Conservation (phyloP, 176 grass and related monocot species). For the Juncus effusus region DNA sequence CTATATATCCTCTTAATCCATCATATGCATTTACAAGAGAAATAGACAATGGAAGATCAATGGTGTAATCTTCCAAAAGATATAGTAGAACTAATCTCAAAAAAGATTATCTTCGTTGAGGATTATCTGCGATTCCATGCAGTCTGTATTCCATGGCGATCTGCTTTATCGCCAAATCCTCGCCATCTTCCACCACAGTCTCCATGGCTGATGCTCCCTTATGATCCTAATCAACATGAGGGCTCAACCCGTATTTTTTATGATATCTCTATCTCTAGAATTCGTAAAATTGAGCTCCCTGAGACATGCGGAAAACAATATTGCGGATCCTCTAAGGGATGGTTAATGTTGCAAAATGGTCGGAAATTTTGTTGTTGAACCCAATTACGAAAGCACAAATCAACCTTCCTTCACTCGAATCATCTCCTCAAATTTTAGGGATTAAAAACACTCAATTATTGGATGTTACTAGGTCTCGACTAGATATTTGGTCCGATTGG, state of each 20-base stretch:
- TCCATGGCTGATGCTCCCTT: constrained; percentile 8
- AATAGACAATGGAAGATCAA: neutral
- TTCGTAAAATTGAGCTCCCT: neutral
- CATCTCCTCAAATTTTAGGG: neutral
- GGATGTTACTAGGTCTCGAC: neutral
- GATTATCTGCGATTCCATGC: constrained; percentile 1
- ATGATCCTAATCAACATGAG: neutral
- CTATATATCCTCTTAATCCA: too few relatives aligned
- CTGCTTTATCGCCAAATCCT: neutral
- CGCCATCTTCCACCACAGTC: neutral
- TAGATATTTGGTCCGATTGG: constrained; percentile 8
- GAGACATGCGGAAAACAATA: neutral
- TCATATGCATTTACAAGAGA: too few relatives aligned
- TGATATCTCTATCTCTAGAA: constrained; percentile 9
- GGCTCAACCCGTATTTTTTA: neutral
- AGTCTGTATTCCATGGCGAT: neutral
- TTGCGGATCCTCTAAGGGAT: constrained; percentile 15
- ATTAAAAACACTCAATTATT: neutral
- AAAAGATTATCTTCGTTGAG: neutral
- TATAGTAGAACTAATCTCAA: neutral
- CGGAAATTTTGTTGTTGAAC: constrained; percentile 10
- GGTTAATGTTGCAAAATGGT: constrained; percentile 1
- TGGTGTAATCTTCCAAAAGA: neutral
- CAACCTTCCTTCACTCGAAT: constrained; percentile 4
- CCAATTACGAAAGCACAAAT: constrained; percentile 17